Evolutionary conservation across 768 basidiomycete genomes (phyloP), one percentile per base, ranked within the genome.

Genomic region (Boletus fagicola): DNA sequence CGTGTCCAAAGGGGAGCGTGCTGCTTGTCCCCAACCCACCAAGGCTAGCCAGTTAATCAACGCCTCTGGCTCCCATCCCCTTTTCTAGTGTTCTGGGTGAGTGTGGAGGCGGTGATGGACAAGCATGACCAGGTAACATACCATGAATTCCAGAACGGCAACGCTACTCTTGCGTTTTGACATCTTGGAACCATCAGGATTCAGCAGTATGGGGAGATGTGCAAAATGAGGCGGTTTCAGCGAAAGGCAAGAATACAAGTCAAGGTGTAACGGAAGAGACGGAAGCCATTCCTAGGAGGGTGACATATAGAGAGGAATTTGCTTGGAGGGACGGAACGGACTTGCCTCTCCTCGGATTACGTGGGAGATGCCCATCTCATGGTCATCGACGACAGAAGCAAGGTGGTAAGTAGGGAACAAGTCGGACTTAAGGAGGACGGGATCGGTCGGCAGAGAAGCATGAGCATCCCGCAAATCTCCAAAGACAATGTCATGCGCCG

Each of bases 401-500:
- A 99, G 81, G 62, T 98, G 97, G 68, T 99, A 99, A 0, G 96
- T 98, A 6, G 97, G 97, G 69, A 90, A 96, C 1, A 84, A 76
- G 69, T 99, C 97, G 1, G 90, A 87, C 72, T 99, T 98, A 58
- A 98, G 77, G 4, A 98, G 76, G 45, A 98, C 83, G 24, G 94
- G 93, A 68, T 99, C 97, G 3, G 93, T 95, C 2, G 87, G 84
- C 5, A 91, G 72, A 1, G 89, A 92, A 12, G 82, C 82, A 64
- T 89, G 88, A 0, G 88, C 86, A 68, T 92, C 92, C 59, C 79
- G 83, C 38, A 90, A 68, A 28, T 76, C 68, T 2, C 90, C 90
- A 67, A 94, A 96, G 8, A 96, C 82, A 18, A 95, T 71, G 64
- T 96, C 94, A 1, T 69, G 63, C 0, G 83, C 77, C 6, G 80